A percentile compares a stretch with the other conserved stretches of the same genome.
Evolutionary conservation across 495 filamentous ascomycete genomes (phyloP).

Genomic region (Talaromyces adpressus): DNA sequence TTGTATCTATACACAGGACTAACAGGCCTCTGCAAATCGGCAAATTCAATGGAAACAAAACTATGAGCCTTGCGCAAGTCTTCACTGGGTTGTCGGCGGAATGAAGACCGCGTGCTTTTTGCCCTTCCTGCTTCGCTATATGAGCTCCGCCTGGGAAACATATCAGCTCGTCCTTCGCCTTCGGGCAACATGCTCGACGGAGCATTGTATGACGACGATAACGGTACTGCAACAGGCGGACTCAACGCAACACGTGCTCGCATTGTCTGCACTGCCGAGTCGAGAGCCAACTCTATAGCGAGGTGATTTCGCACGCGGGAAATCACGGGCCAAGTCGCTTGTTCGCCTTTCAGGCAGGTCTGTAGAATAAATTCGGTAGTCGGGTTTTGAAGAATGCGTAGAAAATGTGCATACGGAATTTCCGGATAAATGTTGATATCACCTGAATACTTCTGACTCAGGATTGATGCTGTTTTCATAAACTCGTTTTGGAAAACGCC

Average conservation of each 20-base stretch:
- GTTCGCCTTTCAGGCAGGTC: slow-evolving; percentile 67
- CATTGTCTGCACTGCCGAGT: slow-evolving; percentile 72
- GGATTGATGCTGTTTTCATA: slow-evolving; percentile 70
- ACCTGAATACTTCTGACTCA: slow-evolving; percentile 89
- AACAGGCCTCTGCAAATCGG: neutral
- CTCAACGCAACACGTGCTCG: slow-evolving; percentile 74
- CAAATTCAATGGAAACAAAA: slow-evolving; percentile 22
- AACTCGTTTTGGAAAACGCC: slow-evolving; percentile 76
- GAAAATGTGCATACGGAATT: slow-evolving; percentile 66
- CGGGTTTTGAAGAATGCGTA: slow-evolving; percentile 76
- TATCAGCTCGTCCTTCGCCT: slow-evolving; percentile 17
- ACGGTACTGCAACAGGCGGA: slow-evolving; percentile 54
- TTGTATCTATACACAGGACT: slow-evolving; percentile 1
- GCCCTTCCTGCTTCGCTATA: slow-evolving; percentile 25
- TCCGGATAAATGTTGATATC: slow-evolving; percentile 91
- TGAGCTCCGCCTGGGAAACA: slow-evolving; percentile 24
- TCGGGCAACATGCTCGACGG: slow-evolving; percentile 16
- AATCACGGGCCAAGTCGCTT: slow-evolving; percentile 86
- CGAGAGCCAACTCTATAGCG: slow-evolving; percentile 80
- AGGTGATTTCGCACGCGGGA: slow-evolving; percentile 74
- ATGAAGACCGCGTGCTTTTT: slow-evolving; percentile 14
- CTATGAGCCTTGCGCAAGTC: slow-evolving; percentile 27
- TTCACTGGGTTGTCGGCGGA: slow-evolving; percentile 10
- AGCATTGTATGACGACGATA: slow-evolving; percentile 24
- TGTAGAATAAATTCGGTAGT: slow-evolving; percentile 81